Evolutionary conservation across 2,329 filamentous ascomycete species (phyloP).

Genomic region (Fusarium brevicatenulatum): DNA sequence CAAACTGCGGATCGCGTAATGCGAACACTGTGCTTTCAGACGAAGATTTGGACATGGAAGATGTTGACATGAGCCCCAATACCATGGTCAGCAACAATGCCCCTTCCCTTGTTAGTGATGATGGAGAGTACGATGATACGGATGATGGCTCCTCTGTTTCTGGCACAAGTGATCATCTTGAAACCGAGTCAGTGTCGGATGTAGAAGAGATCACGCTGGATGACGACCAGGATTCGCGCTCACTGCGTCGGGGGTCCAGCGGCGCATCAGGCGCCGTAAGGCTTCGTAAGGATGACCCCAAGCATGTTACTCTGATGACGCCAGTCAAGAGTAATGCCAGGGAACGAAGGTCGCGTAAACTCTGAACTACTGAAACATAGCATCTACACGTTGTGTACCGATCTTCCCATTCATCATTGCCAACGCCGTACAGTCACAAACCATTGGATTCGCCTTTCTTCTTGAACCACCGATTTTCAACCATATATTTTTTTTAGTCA

Average conservation of each 20-base stretch:
- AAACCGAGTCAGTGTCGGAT: constrained; percentile 68
- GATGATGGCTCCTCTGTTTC: constrained; percentile 71
- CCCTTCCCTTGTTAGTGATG: constrained; percentile 82
- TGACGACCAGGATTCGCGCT: constrained; percentile 61
- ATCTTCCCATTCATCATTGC: constrained; percentile 5
- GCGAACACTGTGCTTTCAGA: constrained; percentile 47
- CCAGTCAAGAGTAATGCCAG: constrained; percentile 57
- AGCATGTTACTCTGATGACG: constrained; percentile 66
- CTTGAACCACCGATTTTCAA: constrained; percentile 43
- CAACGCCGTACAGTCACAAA: constrained; percentile 20
- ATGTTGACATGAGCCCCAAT: constrained; percentile 74
- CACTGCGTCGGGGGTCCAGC: constrained; percentile 57
- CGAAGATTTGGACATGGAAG: constrained; percentile 64
- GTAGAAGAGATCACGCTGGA: constrained; percentile 71
- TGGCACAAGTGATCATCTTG: constrained; percentile 65
- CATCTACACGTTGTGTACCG: constrained; percentile 2
- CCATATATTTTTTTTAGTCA: constrained; percentile 48
- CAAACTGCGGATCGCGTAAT: constrained; percentile 37
- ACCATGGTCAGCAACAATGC: constrained; percentile 79
- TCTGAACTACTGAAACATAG: constrained; percentile 26
- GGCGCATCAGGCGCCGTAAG: constrained; percentile 58
- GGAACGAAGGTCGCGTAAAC: constrained; percentile 46
- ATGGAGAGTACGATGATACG: constrained; percentile 80
- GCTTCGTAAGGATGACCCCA: constrained; percentile 64
- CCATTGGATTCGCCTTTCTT: constrained; percentile 44